A percentile compares a stretch with the other conserved stretches of the same genome.
Conservation (phyloP, 208 protist species). For the Wallacemonas collosoma region DNA sequence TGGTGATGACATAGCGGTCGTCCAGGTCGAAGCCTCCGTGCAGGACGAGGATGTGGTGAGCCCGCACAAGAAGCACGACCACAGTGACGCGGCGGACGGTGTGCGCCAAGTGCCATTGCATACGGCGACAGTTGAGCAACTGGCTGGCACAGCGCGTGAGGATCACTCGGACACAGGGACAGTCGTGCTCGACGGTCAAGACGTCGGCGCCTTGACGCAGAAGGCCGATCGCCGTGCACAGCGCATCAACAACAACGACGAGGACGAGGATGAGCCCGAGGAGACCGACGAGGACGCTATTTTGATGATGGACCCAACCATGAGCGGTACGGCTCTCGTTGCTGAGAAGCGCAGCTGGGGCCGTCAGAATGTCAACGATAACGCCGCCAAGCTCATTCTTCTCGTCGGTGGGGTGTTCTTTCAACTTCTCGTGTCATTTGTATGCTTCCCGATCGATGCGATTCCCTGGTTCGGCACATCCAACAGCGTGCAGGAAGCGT, state of each 20-base stretch:
- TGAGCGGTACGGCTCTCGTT: constrained; percentile 21
- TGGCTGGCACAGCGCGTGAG: neutral
- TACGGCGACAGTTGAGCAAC: neutral
- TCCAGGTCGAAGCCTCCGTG: neutral
- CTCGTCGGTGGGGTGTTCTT: constrained; percentile 67
- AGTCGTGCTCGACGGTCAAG: neutral
- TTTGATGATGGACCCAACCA: neutral
- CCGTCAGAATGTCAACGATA: constrained; percentile 58
- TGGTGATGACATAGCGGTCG: neutral
- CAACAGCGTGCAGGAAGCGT: constrained; percentile 36
- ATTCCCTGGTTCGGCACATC: constrained; percentile 81
- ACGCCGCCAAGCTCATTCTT: constrained; percentile 71
- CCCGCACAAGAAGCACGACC: neutral
- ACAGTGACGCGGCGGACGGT: neutral
- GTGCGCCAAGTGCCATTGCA: constrained; percentile 6
- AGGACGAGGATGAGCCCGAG: constrained; percentile 21
- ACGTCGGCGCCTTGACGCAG: neutral
- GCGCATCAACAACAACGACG: constrained; percentile 11
- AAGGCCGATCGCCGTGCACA: constrained; percentile 1
- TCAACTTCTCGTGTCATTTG: constrained; percentile 66
- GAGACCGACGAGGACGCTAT: constrained; percentile 16
- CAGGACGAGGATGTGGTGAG: neutral
- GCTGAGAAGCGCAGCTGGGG: constrained; percentile 57
- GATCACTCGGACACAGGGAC: neutral
- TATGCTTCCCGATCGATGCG: constrained; percentile 67